These are phyloP conservation scores for Akanthomyces dipterigenus DNA, from an alignment of 2,329 filamentous ascomycete genomes.

Conservation along the genomic window DNA sequence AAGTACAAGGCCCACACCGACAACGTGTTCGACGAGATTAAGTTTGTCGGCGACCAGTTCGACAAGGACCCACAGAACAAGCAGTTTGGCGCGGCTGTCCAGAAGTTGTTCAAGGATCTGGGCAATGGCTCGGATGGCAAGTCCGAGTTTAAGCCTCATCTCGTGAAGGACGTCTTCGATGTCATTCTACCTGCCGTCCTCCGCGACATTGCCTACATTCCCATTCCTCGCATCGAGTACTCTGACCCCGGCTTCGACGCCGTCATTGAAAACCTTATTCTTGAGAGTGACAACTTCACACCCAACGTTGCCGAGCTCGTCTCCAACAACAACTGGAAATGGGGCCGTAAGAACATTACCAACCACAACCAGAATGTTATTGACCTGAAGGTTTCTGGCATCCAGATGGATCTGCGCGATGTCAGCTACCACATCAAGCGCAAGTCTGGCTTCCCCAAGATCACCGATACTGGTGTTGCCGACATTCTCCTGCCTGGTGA, in stretches of 20 bases:
- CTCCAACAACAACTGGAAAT: conserved; percentile 91
- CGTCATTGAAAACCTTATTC: conserved; percentile 86
- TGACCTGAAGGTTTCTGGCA: conserved; percentile 77
- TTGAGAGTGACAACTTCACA: conserved; percentile 95
- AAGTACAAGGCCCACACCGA: conserved; percentile 85
- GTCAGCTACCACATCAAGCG: conserved; percentile 93
- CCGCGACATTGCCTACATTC: conserved; percentile 81
- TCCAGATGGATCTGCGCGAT: conserved; percentile 88
- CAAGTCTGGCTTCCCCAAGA: conserved; percentile 84
- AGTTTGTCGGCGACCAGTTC: conserved; percentile 84
- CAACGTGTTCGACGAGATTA: conserved; percentile 79
- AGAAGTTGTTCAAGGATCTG: conserved; percentile 82
- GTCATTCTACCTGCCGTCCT: conserved; percentile 79
- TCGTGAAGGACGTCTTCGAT: conserved; percentile 81
- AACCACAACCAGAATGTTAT: conserved; percentile 76
- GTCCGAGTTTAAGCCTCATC: conserved; percentile 82
- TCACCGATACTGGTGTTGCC: conserved; percentile 82
- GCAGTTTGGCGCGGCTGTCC: conserved; percentile 65
- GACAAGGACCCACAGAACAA: conserved; percentile 83
- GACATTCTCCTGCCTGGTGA: conserved; percentile 83
- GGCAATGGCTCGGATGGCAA: conserved; percentile 82
- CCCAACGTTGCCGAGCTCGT: conserved; percentile 85
- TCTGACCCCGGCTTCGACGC: conserved; percentile 77
- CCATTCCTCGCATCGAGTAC: conserved; percentile 90
- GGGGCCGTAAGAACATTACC: conserved; percentile 80